phyloP scores from a whole-genome alignment of 2,329 filamentous ascomycete species.

The Exophiala phaeomuriformis region DNA sequence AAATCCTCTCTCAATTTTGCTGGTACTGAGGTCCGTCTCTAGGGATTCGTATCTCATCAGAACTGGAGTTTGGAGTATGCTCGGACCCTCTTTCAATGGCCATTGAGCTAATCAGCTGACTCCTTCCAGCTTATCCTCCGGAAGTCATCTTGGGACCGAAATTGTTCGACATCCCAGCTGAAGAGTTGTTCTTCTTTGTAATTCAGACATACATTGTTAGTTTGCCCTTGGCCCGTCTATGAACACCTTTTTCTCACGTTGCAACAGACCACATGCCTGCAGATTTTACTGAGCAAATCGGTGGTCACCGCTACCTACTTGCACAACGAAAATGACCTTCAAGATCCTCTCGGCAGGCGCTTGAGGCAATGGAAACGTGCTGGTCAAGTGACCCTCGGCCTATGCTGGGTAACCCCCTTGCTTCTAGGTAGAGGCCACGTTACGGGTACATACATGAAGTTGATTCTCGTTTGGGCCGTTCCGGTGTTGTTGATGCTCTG shows the following conservation, averaged over 20 bases:
- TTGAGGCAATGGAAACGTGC: conserved; percentile 37
- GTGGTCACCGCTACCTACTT: conserved; percentile 51
- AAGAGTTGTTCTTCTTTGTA: conserved; percentile 71
- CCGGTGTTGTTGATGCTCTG: conserved; percentile 60
- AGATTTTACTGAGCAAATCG: conserved; percentile 59
- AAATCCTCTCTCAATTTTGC: background rate
- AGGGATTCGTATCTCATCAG: conserved; percentile 63
- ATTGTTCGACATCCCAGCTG: conserved; percentile 58
- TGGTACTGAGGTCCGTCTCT: background rate
- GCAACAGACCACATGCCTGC: conserved; percentile 53
- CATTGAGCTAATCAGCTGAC: conserved; percentile 6
- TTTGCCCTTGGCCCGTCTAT: background rate
- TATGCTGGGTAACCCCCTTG: conserved; percentile 27
- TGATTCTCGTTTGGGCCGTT: conserved; percentile 62
- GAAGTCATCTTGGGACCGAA: conserved; percentile 57
- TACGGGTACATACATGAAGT: conserved; percentile 57
- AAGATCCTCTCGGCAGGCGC: conserved; percentile 30
- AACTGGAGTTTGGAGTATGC: conserved; percentile 54
- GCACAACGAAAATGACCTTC: conserved; percentile 32
- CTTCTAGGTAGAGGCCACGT: conserved; percentile 41
- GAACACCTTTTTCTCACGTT: conserved; percentile 1
- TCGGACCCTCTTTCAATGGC: background rate
- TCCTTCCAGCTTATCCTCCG: conserved; percentile 52
- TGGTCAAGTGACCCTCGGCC: conserved; percentile 47
- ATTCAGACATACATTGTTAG: conserved; percentile 62